Conservation (phyloP, 2,329 filamentous ascomycete genomes). For the Pochonia chlamydosporia region DNA sequence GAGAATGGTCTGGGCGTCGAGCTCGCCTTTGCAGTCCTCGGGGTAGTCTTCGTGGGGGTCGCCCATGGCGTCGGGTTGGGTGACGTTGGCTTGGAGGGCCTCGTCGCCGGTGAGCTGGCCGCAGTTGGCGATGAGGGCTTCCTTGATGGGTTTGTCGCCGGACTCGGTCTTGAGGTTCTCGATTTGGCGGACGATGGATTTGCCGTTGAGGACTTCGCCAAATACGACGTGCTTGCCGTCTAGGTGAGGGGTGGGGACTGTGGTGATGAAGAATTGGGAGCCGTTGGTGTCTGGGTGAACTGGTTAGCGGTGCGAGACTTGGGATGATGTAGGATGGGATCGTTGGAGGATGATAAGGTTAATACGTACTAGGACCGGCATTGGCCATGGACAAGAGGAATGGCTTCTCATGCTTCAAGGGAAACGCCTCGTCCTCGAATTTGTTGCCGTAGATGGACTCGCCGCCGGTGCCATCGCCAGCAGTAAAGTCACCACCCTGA, state of each 20-base stretch:
- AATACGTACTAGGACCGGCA: conserved; percentile 73
- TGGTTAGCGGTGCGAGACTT: neutral
- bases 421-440: conserved; percentile 96
- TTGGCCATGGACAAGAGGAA: conserved; percentile 98
- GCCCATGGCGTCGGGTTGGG: conserved; percentile 71
- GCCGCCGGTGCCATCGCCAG: conserved; percentile 88
- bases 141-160: conserved; percentile 70
- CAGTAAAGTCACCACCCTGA: conserved; percentile 91
- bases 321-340: no score
- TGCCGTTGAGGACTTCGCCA: conserved; percentile 87
- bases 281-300: conserved; percentile 71
- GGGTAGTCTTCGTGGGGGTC: conserved; percentile 95
- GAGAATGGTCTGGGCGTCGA: conserved; percentile 63
- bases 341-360: neutral
- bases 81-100: conserved; percentile 60
- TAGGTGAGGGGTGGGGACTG: conserved; percentile 87
- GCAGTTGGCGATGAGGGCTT: conserved; percentile 74
- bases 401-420: conserved; percentile 83
- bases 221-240: conserved; percentile 98
- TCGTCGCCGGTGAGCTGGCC: conserved; percentile 74
- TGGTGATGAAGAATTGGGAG: conserved; percentile 97
- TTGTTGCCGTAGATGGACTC: conserved; percentile 97
- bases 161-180: conserved; percentile 73
- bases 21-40: conserved; percentile 65
- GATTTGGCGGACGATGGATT: conserved; percentile 82